Evolutionary conservation across 2,329 filamentous ascomycete genomes (phyloP), one percentile per base, ranked within the genome.

Genomic region (Phyllosticta citribraziliensis): DNA sequence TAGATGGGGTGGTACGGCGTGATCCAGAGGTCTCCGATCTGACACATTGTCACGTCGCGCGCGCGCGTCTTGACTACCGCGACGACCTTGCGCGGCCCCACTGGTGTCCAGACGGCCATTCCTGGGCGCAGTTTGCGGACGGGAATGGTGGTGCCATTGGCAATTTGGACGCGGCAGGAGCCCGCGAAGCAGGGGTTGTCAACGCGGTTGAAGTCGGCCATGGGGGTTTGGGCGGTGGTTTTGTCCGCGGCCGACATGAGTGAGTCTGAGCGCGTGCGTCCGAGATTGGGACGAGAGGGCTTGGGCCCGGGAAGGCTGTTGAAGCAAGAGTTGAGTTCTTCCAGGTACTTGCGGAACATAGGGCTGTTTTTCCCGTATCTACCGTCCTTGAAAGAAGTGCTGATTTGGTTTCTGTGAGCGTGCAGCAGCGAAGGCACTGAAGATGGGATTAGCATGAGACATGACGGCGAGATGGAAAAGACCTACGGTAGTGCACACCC

Each of bases 301-400:
- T 67, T 70, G 9, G 66, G 68, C 2, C 66, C 63, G 55, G 65
- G 68, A 47, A 74, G 66, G 30, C 67, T 69, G 60, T 75, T 72
- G 62, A 74, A 74, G 0, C 77, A 77, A 0, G 65, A 65, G 61
- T 84, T 79, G 0, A 86, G 76, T 1, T 70, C 65, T 55, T 81
- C 74, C 9, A 82, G 74, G 66, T 80, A 84, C 5, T 69, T 64
- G 14, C 70, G 68, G 67, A 87, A 86, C 2, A 85, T 72, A 0
- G 78, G 75, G 57, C 80, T 83, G 1, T 76, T 68, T 0, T 66
- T 66, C 17, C 82, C 78, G 65, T 85, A 86, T 64, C 77, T 84
- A 0, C 79, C 73, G 63, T 86, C 84, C 66, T 85, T 84, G 77
- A 85, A 86, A 0, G 80, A 81, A 67, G 84, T 85, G 73, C 83